Evolutionary conservation across 345 rosid genomes (phyloP), one percentile per base, ranked within the genome.

Genomic region (Punica granatum): DNA sequence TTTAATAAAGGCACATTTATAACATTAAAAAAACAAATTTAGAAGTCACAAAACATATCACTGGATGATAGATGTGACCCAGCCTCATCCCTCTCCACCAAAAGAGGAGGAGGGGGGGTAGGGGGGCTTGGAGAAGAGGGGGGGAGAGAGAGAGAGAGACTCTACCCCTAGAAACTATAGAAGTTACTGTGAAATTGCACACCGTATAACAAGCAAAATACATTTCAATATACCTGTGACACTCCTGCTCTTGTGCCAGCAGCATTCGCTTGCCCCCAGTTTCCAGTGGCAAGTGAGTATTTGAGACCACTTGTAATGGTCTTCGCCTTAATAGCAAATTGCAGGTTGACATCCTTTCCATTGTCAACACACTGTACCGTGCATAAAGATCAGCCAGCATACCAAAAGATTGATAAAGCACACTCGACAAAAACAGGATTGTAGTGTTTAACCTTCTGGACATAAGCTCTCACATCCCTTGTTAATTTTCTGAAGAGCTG

Each of bases 241-340:
- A 94, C 99, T 84, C 99, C 99, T 68, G 99, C 99, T 77, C 99
- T 89, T 72, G 99, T 91, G 56, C 99, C 99, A 69, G 99, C 97
- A 34, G 99, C 97, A 78, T 94, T 94, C 71, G 99, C 96, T 80
- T 94, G 96, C 34, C 99, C 99, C 99, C 99, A 94, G 64, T 94
- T 91, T 60, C 99, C 99, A 62, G 99, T 94, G 64, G 99, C 99
- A 71, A 94, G 94, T 3, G 99, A 89, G 75, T 94, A 94, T 76
- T 94, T 94, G 64, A 94, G 86, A 58, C 99, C 99, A 78, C 97
- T 87, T 67, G 99, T 94, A 60, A 94, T 94, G 63, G 99, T 94
- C 78, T 94, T 94, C 56, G 99, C 99, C 78, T 91, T 94, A 53
- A 94, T 94, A 61, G 97, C 99, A 70, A 85, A 89, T 81, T 86